Base-by-base conservation (phyloP, 768 basidiomycete genomes). In the Heimioporus sp. region DNA sequence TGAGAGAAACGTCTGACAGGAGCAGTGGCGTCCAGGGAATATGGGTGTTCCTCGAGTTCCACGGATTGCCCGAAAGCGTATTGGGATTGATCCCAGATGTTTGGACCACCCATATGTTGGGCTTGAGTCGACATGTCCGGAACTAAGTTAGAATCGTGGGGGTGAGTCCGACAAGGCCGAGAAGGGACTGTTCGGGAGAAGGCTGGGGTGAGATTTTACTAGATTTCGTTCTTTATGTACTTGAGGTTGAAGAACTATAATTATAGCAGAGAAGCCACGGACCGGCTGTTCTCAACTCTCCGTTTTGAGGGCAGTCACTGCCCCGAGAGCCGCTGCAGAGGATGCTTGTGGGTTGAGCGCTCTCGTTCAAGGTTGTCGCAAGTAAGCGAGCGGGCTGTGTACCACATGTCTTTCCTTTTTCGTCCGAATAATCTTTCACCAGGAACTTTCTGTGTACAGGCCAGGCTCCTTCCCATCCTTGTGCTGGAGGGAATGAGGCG, bases 1-100 rank as follows among this genome's bases (percentile, higher is more conserved):
- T 58, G 69, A 10, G 45, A 34, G 10, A 46, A 46, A 9, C 9
- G 47, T n/a, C 24, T 59, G 28, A 42, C 11, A 30, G 15, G 28
- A 7, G 51, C 12, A 3, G 55, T 31, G 24, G 54, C 1, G 4
- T 66, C 54, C 15, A 69, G 35, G 17, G 63, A 15, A 46, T 58
- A 63, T 1, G 57, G 41, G 2, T 53, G 51, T 20, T 71, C 67
- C 20, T 71, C 67, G 42, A 71, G 69, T 21, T 69, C 63, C 10
- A 61, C 55, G 10, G 63, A 45, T 4, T 54, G 62, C 11, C 44
- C 56, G 44, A 61, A 42, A 2, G 52, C 2, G 46, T 53, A 61
- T 10, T 56, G 57, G 0, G 43, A 21, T 2, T 58, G 56, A 37
- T 59, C 53, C 69, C 67, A 68, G 7, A 50, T 15, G 38, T 44